Base-by-base conservation (phyloP, 768 basidiomycete species). In the Tephrocybe sp. region DNA sequence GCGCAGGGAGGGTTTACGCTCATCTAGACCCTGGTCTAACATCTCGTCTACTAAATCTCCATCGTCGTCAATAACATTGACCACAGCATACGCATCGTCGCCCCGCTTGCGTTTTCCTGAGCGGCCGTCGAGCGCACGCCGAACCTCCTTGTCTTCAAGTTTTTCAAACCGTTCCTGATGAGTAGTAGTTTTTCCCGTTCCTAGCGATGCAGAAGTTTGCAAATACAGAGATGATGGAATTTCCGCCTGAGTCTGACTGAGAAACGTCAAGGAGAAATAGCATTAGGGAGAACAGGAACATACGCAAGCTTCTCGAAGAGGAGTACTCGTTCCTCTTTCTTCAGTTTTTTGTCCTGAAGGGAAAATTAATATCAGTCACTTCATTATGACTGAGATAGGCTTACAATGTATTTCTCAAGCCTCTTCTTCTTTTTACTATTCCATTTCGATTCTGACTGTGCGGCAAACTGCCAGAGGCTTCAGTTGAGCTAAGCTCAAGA, bases 381-480 rank as follows among this genome's bases (percentile, higher is more conserved):
- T 12, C 24, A 16, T 24, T 13, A 7, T 36, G 13, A 41, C 45
- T 10, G 3, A 37, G 30, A n/a, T 34, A 9, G 18, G 69, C 86
- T 59, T 48, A 91, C 92, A 59, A 97, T 94, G 61, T 93, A 98
- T 55, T 91, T 91, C 55, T 97, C 94, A 4, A 98, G 70, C 45
- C 91, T 73, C 64, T 88, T 94, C 71, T 83, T 86, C 71, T 91
- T 94, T 72, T 94, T 94, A 49, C 71, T 79, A 37, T 80, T 87
- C 75, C 90, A 84, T 62, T 86, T 88, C 3, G 79, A 80, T 38
- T 86, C 79, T 8, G 82, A 76, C 64, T 84, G 78, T 23, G 69
- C 65, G 27, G 66, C 64, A 37, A 78, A 69, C 78, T 79, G 40
- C 27, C 25, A n/a, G 50, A 50, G 18, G 48, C 37, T 31, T 50